Evolutionary conservation across 2,329 filamentous ascomycete genomes (phyloP), one percentile per base, ranked within the genome.

Genomic region (Aspergillus uvarum): DNA sequence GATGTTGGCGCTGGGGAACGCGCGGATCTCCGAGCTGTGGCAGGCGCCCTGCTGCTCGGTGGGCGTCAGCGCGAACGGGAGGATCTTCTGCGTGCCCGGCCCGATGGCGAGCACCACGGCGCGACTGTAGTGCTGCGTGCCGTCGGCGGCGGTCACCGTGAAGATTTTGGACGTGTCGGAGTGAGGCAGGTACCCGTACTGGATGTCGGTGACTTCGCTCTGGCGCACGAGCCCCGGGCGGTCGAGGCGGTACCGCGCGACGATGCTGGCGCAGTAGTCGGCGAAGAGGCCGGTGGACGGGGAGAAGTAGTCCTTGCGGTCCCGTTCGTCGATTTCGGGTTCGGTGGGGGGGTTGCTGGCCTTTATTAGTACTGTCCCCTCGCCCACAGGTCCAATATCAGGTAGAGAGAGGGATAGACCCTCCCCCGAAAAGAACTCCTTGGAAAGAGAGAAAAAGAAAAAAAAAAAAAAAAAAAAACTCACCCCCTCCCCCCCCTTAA

Each of bases 51-150:
- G 73, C 54, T 74, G 71, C 52, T 82, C 80, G 19, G 79, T 77
- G 7, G 67, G 67, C 2, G 71, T 66, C 7, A 74, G 67, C 11
- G 79, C 67, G 67, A 79, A 72, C 50, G 80, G 74, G 22, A 83
- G 71, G 50, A 73, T 66, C 50, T 89, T 87, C 12, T 81, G 75
- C 62, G 88, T 87, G 16, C 86, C 89, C 1, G 89, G 84, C 0
- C 90, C 90, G 6, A 91, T 83, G 1, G 90, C 89, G 10, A 94
- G 74, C 0, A 93, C 84, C 1, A 91, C 87, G 1, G 83, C 80
- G 19, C 82, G 82, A 1, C 87, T 84, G 61, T 86, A 86, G 32
- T 85, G 85, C 0, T 71, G 72, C 0, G 77, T 78, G 3, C 72
- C 74, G 7, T 81, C 80, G 51, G 84, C 77, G 0, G 88, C 89